Evolutionary conservation across 495 filamentous ascomycete species (phyloP), one percentile per base, ranked within the genome.

Genomic region (Daldinia caldariorum): DNA sequence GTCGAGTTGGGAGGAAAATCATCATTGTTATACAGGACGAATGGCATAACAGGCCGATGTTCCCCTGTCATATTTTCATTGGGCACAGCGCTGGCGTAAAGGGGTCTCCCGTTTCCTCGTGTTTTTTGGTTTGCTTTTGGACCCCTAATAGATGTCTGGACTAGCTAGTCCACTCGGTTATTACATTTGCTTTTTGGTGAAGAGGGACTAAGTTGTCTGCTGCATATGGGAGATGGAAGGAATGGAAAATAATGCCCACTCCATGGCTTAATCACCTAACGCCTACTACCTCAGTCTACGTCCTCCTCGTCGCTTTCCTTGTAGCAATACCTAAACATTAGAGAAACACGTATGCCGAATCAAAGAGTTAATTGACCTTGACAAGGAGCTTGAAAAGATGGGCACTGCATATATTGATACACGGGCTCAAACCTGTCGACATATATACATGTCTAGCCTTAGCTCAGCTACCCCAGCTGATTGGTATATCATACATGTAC

Each of bases 401-500:
- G 16, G 50, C 10, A 35, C 22, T 58, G 34, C 35, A 53, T 29
- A 47, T 41, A 18, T 63, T 53, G 50, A 47, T 61, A 41, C 29
- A 38, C 3, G 50, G 29, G 58, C 53, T 22, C 8, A 14, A 34
- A 60, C 60, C 8, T 32, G 32, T 32, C 37, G 16, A 58, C 10
- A 37, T 66, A 70, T 66, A 18, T 66, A 66, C 63, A 71, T n/a
- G 16, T 71, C 18, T 45, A 47, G 39, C 57, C 47, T 29, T 63
- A 54, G 35, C 54, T 32, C 43, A 10, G 45, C 37, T 35, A 20
- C 54, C 20, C 34, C 16, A 38, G 37, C 12, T 63, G 49, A 62
- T 69, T 53, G 26, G 66, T 41, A 66, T 70, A 59, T 69, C 66
- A 64, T 75, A 75, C 72, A 73, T 18, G 10, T 47, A 34, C 59